phyloP scores from a whole-genome alignment of 1,139 yeast species.

The Candida sanyaensis region DNA sequence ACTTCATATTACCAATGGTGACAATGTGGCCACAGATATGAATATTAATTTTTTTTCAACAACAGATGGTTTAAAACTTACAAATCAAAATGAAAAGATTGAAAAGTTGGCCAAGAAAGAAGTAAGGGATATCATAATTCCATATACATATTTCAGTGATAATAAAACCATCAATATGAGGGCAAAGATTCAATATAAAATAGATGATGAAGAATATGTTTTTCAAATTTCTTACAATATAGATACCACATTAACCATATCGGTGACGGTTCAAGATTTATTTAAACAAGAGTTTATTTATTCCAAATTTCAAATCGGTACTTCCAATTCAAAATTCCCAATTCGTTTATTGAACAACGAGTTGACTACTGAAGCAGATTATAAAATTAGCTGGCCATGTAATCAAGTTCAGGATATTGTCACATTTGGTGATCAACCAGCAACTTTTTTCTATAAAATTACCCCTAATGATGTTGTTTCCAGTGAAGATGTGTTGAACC shows the following conservation, averaged over 20 bases:
- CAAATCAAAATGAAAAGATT: conserved; percentile 17
- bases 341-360: conserved; percentile 51
- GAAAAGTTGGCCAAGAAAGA: conserved; percentile 22
- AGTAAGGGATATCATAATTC: conserved; percentile 18
- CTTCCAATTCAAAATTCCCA: conserved; percentile 54
- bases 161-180: conserved; percentile 27
- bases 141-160: conserved; percentile 27
- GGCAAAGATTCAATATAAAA: conserved; percentile 32
- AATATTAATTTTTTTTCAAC: conserved; percentile 17
- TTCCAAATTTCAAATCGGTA: conserved; percentile 69
- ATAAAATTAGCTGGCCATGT: conserved; percentile 32
- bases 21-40: conserved; percentile 15
- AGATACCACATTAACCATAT: conserved; percentile 55
- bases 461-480: conserved; percentile 22
- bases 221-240: conserved; percentile 31
- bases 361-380: conserved; percentile 39
- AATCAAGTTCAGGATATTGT: conserved; percentile 30
- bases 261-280: conserved; percentile 78
- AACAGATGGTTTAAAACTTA: conserved; percentile 20
- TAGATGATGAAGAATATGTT: conserved; percentile 21
- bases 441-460: conserved; percentile 59
- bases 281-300: conserved; percentile 57
- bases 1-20: conserved; percentile 24
- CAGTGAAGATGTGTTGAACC: conserved; percentile 37
- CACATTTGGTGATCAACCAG: conserved; percentile 72